Conservation (phyloP, 1,284 basidiomycete genomes). For the Rhodotorula sp. region DNA sequence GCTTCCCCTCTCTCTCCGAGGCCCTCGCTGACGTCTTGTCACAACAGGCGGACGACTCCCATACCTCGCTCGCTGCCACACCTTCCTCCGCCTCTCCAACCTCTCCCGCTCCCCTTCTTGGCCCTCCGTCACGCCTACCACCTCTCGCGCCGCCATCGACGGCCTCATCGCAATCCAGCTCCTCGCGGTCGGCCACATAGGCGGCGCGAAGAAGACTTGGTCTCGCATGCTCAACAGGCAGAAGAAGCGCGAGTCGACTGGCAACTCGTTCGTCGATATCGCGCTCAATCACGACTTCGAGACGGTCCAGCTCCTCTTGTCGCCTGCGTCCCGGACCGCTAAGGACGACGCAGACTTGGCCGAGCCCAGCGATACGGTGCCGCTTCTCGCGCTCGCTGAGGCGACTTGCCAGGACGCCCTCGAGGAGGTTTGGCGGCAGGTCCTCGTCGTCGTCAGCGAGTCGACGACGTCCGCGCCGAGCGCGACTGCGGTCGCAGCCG, state of each 20-base stretch:
- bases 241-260: conserved; percentile 28
- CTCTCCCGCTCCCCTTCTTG: conserved; percentile 36
- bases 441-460: conserved; percentile 37
- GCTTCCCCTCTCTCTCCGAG: too few species aligned
- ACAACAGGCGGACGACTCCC: conserved; percentile 27
- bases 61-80: conserved; percentile 35
- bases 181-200: conserved; percentile 15
- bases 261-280: conserved; percentile 34
- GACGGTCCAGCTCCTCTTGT: conserved; percentile 21
- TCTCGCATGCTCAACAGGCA: conserved; percentile 18
- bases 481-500: background rate
- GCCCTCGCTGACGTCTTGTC: too few species aligned
- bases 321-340: background rate
- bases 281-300: conserved; percentile 36
- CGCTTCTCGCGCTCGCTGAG: conserved; percentile 39
- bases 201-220: conserved; percentile 34
- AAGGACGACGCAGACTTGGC: conserved; percentile 10
- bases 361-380: conserved; percentile 29
- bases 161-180: conserved; percentile 38
- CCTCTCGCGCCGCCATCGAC: conserved; percentile 27
- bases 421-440: conserved; percentile 33
- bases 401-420: conserved; percentile 33
- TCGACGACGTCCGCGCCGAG: conserved; percentile 21
- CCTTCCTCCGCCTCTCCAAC: conserved; percentile 39
- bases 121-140: conserved; percentile 24